Percentiles rank a stretch among this genome's conserved stretches.
These are phyloP conservation scores for Lactarius sp. DNA, from an alignment of 768 basidiomycete species.

Conservation along the genomic window DNA sequence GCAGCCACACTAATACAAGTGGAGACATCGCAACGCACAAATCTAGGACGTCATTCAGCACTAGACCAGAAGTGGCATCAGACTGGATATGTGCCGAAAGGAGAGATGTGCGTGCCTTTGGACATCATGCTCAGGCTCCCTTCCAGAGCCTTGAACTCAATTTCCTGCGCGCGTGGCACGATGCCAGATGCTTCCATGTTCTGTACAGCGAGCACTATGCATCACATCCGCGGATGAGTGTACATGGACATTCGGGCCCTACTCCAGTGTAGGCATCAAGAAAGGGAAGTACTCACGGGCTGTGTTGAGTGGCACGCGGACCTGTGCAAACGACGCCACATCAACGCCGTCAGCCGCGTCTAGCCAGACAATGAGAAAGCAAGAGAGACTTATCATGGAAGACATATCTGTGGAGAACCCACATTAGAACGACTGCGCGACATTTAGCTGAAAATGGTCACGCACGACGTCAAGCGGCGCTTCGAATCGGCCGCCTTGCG, in stretches of 20 bases:
- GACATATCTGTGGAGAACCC: constrained; percentile 46
- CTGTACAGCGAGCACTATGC: constrained; percentile 72
- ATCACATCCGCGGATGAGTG: background rate
- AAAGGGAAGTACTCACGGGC: constrained; percentile 40
- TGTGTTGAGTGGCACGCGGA: constrained; percentile 77
- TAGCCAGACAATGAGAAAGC: constrained; percentile 27
- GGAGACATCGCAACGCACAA: constrained; percentile 41
- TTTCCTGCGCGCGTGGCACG: constrained; percentile 68
- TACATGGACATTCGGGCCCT: background rate
- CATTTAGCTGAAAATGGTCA: constrained; percentile 29
- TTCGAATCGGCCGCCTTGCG: constrained; percentile 77
- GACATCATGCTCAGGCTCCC: constrained; percentile 86
- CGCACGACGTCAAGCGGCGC: constrained; percentile 71
- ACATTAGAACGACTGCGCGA: background rate
- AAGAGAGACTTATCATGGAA: constrained; percentile 62
- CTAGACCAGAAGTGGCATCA: constrained; percentile 32
- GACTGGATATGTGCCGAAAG: constrained; percentile 6
- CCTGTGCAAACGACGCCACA: constrained; percentile 42
- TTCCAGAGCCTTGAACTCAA: constrained; percentile 83
- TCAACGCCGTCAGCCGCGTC: constrained; percentile 31
- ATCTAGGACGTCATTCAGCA: constrained; percentile 75
- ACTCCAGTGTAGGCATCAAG: constrained; percentile 1
- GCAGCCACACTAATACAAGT: background rate
- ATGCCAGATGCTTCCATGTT: constrained; percentile 81
- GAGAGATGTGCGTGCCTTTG: constrained; percentile 46